Evolutionary conservation across 257 asterid genomes (phyloP).

Genomic region (Solanum etuberosum): DNA sequence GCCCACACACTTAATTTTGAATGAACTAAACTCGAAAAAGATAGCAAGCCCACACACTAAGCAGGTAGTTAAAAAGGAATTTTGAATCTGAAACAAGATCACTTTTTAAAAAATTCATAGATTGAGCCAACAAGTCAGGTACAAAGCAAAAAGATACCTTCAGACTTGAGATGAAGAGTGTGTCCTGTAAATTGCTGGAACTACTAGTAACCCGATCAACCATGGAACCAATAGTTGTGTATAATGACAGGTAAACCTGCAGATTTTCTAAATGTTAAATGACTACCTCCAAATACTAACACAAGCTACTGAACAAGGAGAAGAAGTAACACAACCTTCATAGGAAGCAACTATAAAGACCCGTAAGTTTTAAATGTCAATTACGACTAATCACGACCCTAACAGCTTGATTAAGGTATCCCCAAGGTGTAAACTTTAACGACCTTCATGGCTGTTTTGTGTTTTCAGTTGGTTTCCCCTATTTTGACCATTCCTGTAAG

Average conservation of each 20-base stretch:
- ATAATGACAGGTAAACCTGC: slow-evolving; percentile 86
- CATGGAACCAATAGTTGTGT: slow-evolving; percentile 67
- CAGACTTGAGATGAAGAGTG: slow-evolving; percentile 61
- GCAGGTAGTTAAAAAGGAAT: not conserved
- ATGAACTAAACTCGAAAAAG: not conserved
- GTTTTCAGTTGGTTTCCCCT: not conserved
- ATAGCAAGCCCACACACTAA: not conserved
- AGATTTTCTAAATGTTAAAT: not conserved
- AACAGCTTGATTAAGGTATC: not conserved
- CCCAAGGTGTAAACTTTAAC: not conserved
- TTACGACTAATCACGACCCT: not conserved
- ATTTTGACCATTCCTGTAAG: not conserved
- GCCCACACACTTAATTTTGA: not conserved
- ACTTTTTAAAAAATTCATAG: not conserved
- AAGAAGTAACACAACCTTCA: not conserved
- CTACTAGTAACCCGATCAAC: slow-evolving; percentile 35
- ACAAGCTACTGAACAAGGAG: not conserved
- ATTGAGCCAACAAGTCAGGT: not conserved
- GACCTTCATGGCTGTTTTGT: not conserved
- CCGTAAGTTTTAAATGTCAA: not conserved
- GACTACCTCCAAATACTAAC: not conserved
- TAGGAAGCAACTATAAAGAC: not conserved
- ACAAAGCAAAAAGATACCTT: slow-evolving; percentile 39
- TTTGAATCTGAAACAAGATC: not conserved
- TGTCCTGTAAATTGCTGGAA: slow-evolving; percentile 29